Conservation (phyloP, 2,329 filamentous ascomycete species). For the Colletotrichum karsti region DNA sequence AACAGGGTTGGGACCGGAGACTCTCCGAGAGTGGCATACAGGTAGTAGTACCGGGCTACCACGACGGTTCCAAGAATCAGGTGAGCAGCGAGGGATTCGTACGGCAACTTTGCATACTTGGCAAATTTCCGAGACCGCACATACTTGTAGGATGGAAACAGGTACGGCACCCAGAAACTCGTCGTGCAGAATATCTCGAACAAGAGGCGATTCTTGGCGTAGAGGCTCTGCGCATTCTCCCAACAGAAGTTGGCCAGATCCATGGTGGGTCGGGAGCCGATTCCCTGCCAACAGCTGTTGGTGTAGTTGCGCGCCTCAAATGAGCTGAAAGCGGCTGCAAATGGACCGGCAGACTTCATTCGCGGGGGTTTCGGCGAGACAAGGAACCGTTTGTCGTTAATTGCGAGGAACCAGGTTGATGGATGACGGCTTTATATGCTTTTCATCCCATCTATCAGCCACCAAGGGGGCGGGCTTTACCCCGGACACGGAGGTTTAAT, state of each 20-base stretch:
- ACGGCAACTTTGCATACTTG: neutral
- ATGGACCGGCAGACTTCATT: neutral
- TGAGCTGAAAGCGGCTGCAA: neutral
- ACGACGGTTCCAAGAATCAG: neutral
- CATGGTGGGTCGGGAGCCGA: neutral
- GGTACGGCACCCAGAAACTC: neutral
- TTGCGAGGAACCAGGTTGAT: neutral
- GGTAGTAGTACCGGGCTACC: slow-evolving; percentile 1
- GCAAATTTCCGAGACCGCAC: neutral
- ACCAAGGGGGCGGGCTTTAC: no score
- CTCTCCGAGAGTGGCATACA: neutral
- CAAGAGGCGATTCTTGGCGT: neutral
- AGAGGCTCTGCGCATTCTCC: neutral
- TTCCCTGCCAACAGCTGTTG: neutral
- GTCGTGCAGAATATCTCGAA: slow-evolving; percentile 9
- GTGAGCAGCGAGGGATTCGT: neutral
- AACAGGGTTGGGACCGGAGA: neutral
- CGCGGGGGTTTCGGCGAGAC: neutral
- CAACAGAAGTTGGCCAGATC: neutral
- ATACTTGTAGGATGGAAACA: neutral
- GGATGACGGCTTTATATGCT: neutral
- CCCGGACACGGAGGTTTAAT: neutral
- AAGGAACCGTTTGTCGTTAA: neutral
- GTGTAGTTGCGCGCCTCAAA: neutral
- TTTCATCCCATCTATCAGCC: neutral